Evolutionary conservation across 139 green algal species (phyloP).

Genomic region (Limnomonas spitsbergensis): DNA sequence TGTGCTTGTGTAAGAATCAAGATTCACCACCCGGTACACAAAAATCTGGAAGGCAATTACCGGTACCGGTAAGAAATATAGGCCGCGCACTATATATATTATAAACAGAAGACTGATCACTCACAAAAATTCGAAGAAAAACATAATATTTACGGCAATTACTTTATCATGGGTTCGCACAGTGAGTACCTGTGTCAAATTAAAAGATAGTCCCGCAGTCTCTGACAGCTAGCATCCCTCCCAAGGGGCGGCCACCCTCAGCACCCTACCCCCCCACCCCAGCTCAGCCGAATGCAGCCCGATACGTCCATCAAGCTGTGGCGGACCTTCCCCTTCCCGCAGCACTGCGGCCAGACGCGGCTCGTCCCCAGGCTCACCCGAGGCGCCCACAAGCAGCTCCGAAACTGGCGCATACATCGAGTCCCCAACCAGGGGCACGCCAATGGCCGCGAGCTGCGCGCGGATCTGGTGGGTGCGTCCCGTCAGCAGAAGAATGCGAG

Average conservation of each 20-base stretch:
- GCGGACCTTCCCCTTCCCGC: slow-evolving; percentile 3
- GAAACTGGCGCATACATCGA: slow-evolving; percentile 28
- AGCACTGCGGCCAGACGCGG: background rate
- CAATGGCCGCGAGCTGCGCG: slow-evolving; percentile 32
- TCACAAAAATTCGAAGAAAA: background rate
- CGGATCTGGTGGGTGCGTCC: slow-evolving; percentile 47
- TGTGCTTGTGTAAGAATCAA: too few species aligned
- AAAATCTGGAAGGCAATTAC: too few species aligned
- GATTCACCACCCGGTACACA: too few species aligned
- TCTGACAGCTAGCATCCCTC: background rate
- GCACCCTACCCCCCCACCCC: slow-evolving; percentile 13
- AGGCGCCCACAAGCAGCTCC: slow-evolving; percentile 13
- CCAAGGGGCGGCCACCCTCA: background rate
- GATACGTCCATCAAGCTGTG: slow-evolving; percentile 7
- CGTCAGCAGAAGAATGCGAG: slow-evolving; percentile 29
- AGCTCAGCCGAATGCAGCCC: slow-evolving; percentile 30
- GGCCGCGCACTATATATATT: background rate
- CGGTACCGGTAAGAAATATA: too few species aligned
- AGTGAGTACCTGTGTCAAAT: background rate
- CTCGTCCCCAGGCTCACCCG: background rate
- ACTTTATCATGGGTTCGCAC: too few species aligned
- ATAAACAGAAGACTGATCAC: background rate
- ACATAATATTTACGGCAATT: background rate
- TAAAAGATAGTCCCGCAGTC: background rate
- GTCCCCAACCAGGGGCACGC: slow-evolving; percentile 32